Evolutionary conservation across 257 asterid genomes (phyloP).

Genomic region (Jasminum sambac): DNA sequence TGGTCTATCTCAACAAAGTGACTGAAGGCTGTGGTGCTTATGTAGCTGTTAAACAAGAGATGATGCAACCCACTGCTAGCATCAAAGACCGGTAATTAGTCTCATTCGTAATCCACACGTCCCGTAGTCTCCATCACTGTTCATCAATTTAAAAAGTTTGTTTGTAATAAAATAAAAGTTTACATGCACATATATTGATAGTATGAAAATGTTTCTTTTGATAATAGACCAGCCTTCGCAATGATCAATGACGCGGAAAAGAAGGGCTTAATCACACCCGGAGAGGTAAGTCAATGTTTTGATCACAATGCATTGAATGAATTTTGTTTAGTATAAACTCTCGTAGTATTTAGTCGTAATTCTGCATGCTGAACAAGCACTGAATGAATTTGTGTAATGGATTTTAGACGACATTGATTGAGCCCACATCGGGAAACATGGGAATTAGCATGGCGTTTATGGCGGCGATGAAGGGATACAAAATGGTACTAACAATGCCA

Average conservation of each 20-base stretch:
- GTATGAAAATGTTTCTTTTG: slow-evolving; percentile 2
- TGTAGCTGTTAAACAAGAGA: slow-evolving; percentile 91
- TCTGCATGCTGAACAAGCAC: background rate
- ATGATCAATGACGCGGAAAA: slow-evolving; percentile 89
- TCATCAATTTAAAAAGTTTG: too few species aligned
- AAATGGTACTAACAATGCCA: slow-evolving; percentile 97
- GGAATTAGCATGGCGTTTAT: slow-evolving; percentile 97
- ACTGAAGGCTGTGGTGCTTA: slow-evolving; percentile 89
- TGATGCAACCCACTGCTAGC: slow-evolving; percentile 99
- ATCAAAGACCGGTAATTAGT: slow-evolving; percentile 84
- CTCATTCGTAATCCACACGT: background rate
- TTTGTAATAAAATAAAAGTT: too few species aligned
- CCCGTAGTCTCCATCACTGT: too few species aligned
- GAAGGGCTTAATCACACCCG: slow-evolving; percentile 84
- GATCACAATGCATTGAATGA: too few species aligned
- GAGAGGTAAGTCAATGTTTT: slow-evolving; percentile 43
- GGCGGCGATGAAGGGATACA: slow-evolving; percentile 97
- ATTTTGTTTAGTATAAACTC: background rate
- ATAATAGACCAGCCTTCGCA: slow-evolving; percentile 76
- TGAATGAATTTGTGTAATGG: background rate
- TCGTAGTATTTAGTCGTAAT: background rate
- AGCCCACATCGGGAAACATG: slow-evolving; percentile 98
- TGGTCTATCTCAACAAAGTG: slow-evolving; percentile 82
- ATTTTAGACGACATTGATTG: slow-evolving; percentile 79
- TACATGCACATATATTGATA: background rate